Conservation (phyloP, 2,329 filamentous ascomycete species). For the Fusarium globosum region DNA sequence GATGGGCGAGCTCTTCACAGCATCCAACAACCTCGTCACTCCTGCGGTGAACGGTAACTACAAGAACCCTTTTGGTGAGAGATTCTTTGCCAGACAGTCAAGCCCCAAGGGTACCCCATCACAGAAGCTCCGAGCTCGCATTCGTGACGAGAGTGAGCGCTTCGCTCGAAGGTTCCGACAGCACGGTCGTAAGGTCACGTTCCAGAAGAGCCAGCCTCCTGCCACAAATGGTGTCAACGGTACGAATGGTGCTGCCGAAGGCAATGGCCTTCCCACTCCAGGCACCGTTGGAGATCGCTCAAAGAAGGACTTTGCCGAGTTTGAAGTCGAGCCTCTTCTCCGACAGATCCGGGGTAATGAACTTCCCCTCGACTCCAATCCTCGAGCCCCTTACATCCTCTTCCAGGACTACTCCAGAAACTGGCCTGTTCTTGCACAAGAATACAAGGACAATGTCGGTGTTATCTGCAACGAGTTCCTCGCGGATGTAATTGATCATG, state of each 20-base stretch:
- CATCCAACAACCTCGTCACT: slow-evolving; percentile 64
- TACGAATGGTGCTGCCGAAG: slow-evolving; percentile 4
- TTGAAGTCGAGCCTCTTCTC: slow-evolving; percentile 61
- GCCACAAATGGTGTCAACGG: slow-evolving; percentile 31
- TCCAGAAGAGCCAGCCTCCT: slow-evolving; percentile 46
- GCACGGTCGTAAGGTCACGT: slow-evolving; percentile 61
- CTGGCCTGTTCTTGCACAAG: slow-evolving; percentile 63
- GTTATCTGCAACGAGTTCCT: slow-evolving; percentile 67
- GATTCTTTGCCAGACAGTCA: slow-evolving; percentile 62
- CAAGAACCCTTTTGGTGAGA: slow-evolving; percentile 64
- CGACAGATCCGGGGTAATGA: slow-evolving; percentile 64
- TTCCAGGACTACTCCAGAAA: slow-evolving; percentile 65
- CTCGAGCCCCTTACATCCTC: slow-evolving; percentile 64
- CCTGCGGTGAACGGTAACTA: slow-evolving; percentile 66
- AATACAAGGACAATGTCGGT: slow-evolving; percentile 65
- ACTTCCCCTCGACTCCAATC: slow-evolving; percentile 64
- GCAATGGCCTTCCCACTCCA: slow-evolving; percentile 44
- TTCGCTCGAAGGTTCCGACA: slow-evolving; percentile 61
- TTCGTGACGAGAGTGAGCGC: slow-evolving; percentile 63
- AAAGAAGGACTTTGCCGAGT: slow-evolving; percentile 61
- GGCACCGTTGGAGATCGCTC: slow-evolving; percentile 51
- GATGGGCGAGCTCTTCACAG: slow-evolving; percentile 64
- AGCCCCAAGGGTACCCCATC: slow-evolving; percentile 62
- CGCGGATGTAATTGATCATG: slow-evolving; percentile 61
- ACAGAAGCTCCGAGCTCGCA: slow-evolving; percentile 62